Evolutionary conservation across 805 yeast species (phyloP).

Genomic region (Blastobotrys mokoenaii): DNA sequence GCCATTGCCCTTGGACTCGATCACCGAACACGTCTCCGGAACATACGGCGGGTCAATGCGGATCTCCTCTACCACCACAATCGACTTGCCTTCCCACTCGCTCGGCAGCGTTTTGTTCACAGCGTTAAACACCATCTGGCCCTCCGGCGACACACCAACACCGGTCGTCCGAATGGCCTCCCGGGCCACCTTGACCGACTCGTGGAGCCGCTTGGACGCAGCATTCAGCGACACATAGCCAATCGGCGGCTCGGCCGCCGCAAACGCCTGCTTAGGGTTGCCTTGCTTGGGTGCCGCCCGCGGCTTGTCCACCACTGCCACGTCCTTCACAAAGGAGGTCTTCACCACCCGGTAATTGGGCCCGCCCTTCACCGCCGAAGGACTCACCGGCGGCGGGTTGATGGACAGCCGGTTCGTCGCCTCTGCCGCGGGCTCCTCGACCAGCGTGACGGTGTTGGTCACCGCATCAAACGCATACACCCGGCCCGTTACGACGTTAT

Average conservation of each 20-base stretch:
- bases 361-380: slow-evolving; percentile 8
- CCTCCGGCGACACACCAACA: slow-evolving; percentile 34
- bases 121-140: slow-evolving; percentile 37
- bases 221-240: slow-evolving; percentile 27
- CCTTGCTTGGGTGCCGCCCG: slow-evolving; percentile 15
- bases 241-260: slow-evolving; percentile 29
- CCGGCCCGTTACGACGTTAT: slow-evolving; percentile 49
- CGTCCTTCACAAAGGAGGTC: slow-evolving; percentile 46
- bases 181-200: slow-evolving; percentile 22
- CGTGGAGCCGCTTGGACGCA: slow-evolving; percentile 22
- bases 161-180: slow-evolving; percentile 23
- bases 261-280: slow-evolving; percentile 18
- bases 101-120: slow-evolving; percentile 39
- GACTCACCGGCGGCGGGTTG: too few species aligned
- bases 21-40: slow-evolving; percentile 23
- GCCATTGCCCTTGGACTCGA: slow-evolving; percentile 15
- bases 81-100: slow-evolving; percentile 37
- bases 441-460: slow-evolving; percentile 36
- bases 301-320: slow-evolving; percentile 39
- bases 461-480: slow-evolving; percentile 51
- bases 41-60: slow-evolving; percentile 38
- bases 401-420: slow-evolving; percentile 12
- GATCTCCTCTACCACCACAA: slow-evolving; percentile 40
- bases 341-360: slow-evolving; percentile 44
- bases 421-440: slow-evolving; percentile 16